These are phyloP conservation scores for Boletus sp. DNA, from an alignment of 768 basidiomycete species.

Conservation along the genomic window DNA sequence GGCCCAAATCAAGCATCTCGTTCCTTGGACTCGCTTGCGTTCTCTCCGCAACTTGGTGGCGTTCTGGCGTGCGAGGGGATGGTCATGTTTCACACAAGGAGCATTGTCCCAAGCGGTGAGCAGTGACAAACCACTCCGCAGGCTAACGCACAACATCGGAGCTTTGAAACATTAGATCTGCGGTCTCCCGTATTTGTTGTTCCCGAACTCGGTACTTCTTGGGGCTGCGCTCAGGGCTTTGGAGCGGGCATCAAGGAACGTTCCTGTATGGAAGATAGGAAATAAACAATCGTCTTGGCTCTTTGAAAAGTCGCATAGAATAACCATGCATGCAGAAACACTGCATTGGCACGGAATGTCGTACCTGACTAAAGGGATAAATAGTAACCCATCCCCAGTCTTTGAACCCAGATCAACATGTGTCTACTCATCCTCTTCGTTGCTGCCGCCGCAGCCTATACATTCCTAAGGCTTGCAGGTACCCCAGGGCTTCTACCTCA, in stretches of 20 bases:
- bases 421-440: neutral
- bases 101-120: neutral
- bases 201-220: too few species aligned
- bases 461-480: neutral
- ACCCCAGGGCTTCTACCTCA: neutral
- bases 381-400: neutral
- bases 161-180: neutral
- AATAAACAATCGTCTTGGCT: too few species aligned
- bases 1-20: neutral
- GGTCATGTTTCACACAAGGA: neutral
- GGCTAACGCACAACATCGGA: too few species aligned
- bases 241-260: neutral
- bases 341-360: neutral
- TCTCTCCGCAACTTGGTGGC: neutral
- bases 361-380: neutral
- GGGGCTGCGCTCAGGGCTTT: neutral
- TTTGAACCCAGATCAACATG: neutral
- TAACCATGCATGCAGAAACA: neutral
- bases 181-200: neutral
- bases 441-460: neutral
- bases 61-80: neutral
- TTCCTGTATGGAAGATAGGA: too few species aligned
- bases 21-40: neutral
- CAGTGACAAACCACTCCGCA: neutral
- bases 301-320: too few species aligned